Evolutionary conservation across 2,329 filamentous ascomycete species (phyloP).

Genomic region (Cercospora beticola): DNA sequence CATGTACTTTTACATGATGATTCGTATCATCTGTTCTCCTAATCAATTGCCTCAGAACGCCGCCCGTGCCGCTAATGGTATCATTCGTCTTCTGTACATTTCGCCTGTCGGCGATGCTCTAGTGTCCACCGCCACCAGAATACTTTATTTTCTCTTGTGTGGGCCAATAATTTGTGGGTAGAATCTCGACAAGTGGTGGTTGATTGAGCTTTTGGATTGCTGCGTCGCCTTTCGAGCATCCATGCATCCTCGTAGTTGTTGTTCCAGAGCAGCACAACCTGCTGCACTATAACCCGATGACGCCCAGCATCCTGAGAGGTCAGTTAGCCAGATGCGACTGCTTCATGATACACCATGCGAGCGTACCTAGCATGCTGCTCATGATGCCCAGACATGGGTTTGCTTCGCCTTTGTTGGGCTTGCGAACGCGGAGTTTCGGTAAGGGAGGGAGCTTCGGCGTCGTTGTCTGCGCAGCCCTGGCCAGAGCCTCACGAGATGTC

Average conservation of each 20-base stretch:
- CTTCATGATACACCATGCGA: not conserved
- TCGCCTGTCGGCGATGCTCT: not conserved
- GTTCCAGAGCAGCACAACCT: constrained; percentile 60
- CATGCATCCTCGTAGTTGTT: constrained; percentile 69
- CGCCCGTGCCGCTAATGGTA: not conserved
- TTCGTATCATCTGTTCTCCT: not conserved
- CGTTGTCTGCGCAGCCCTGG: constrained; percentile 36
- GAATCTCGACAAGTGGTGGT: constrained; percentile 82
- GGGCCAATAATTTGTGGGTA: constrained; percentile 71
- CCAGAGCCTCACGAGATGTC: constrained; percentile 33
- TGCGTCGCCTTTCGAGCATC: constrained; percentile 54
- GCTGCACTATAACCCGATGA: constrained; percentile 69
- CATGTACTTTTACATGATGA: not conserved
- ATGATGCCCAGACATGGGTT: constrained; percentile 68
- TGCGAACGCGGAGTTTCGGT: constrained; percentile 62
- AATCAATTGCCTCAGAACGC: not conserved
- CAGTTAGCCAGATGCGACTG: not conserved
- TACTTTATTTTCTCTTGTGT: constrained; percentile 61
- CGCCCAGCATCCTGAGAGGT: constrained; percentile 71
- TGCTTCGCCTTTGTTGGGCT: constrained; percentile 60
- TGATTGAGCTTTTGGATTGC: constrained; percentile 75
- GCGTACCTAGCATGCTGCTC: constrained; percentile 65
- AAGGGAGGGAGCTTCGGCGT: constrained; percentile 57
- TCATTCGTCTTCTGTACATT: not conserved
- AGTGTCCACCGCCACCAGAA: not conserved